These are phyloP conservation scores for Scheffersomyces illinoinensis DNA, from an alignment of 1,139 yeast genomes.

Conservation along the genomic window DNA sequence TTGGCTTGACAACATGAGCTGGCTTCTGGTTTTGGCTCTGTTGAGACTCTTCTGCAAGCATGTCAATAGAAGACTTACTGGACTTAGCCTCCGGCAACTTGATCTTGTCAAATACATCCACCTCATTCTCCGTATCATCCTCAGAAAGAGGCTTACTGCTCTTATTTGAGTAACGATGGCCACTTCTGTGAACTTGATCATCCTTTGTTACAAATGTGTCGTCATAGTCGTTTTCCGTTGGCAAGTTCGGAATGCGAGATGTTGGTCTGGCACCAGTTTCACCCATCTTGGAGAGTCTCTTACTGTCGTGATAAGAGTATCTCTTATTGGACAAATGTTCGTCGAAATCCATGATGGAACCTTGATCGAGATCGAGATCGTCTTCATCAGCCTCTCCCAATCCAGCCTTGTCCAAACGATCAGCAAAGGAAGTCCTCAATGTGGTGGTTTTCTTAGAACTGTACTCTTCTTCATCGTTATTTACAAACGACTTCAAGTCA, in stretches of 20 bases:
- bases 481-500: conserved; percentile 49
- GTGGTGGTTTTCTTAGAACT: conserved; percentile 20
- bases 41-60: conserved; percentile 5
- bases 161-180: conserved; percentile 7
- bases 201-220: conserved; percentile 40
- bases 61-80: conserved; percentile 9
- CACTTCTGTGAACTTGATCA: conserved; percentile 23
- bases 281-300: conserved; percentile 17
- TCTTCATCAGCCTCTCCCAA: conserved; percentile 28
- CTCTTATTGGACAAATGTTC: conserved; percentile 45
- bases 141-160: conserved; percentile 7
- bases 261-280: conserved; percentile 29
- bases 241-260: conserved; percentile 37
- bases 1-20: conserved; percentile 18
- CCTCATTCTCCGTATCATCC: conserved; percentile 21
- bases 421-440: conserved; percentile 47
- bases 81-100: conserved; percentile 39
- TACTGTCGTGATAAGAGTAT: conserved; percentile 32
- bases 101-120: conserved; percentile 44
- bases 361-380: conserved; percentile 37
- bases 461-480: conserved; percentile 21
- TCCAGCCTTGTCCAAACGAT: conserved; percentile 43
- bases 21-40: not conserved
- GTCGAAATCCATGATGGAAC: conserved; percentile 44
- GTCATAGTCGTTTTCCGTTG: conserved; percentile 20